A percentile compares a stretch with the other conserved stretches of the same genome.
These are phyloP conservation scores for Cytospora mali DNA, from an alignment of 2,329 filamentous ascomycete species.

Conservation along the genomic window DNA sequence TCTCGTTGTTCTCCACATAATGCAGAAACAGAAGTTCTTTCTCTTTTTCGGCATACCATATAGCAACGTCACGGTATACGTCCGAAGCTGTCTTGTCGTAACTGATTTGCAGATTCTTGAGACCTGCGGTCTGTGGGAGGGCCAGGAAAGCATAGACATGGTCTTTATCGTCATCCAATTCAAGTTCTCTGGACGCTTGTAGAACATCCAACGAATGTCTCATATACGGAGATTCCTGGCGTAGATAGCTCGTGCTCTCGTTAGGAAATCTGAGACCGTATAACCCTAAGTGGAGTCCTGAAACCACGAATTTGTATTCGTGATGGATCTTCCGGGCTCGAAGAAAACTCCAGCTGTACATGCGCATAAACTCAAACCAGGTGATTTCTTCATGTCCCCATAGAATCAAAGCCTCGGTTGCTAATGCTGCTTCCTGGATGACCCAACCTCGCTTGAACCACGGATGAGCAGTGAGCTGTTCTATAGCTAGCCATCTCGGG, in stretches of 20 bases:
- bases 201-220: not conserved
- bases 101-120: not conserved
- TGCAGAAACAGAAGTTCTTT: too few species aligned
- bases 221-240: too few species aligned
- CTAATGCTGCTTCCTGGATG: conserved; percentile 13
- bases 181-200: not conserved
- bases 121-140: not conserved
- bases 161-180: not conserved
- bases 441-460: conserved; percentile 15
- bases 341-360: not conserved
- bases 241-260: too few species aligned
- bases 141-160: not conserved
- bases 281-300: not conserved
- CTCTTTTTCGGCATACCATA: not conserved
- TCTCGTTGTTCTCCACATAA: too few species aligned
- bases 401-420: not conserved
- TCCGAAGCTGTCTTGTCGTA: too few species aligned
- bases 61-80: too few species aligned
- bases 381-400: not conserved
- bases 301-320: not conserved
- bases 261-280: not conserved
- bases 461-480: not conserved
- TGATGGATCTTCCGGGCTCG: too few species aligned
- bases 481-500: not conserved
- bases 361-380: not conserved